Evolutionary conservation across 805 yeast genomes (phyloP).

Genomic region (Candida tallmaniae): DNA sequence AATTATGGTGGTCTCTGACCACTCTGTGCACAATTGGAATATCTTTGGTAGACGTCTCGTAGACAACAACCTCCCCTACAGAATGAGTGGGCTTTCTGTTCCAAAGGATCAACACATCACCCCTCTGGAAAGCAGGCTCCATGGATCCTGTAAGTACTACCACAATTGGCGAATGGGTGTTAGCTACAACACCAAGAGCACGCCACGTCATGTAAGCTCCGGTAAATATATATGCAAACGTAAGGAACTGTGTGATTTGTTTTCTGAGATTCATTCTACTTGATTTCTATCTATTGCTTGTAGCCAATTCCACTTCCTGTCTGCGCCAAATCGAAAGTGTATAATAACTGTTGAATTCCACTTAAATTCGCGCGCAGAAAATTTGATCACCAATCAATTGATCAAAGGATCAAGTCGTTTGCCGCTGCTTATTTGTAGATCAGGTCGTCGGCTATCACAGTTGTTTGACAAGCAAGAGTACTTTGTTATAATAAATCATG

Average conservation of each 20-base stretch:
- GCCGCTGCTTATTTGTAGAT: too few species aligned
- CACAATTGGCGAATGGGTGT: constrained; percentile 89
- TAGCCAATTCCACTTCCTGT: too few species aligned
- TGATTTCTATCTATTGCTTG: too few species aligned
- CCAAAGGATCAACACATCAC: constrained; percentile 90
- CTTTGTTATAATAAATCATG: too few species aligned
- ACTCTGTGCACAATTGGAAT: constrained; percentile 98
- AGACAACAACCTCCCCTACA: constrained; percentile 94
- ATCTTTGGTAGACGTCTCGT: constrained; percentile 69
- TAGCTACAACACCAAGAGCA: constrained; percentile 65
- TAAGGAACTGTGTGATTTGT: constrained; percentile 61
- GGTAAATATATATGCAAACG: constrained; percentile 73
- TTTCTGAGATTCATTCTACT: constrained; percentile 55
- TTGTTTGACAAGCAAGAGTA: too few species aligned
- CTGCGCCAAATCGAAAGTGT: too few species aligned
- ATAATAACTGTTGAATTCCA: too few species aligned
- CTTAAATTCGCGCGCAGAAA: too few species aligned
- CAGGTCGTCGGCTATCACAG: too few species aligned
- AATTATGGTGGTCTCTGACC: constrained; percentile 69
- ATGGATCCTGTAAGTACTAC: constrained; percentile 97
- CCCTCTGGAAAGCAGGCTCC: constrained; percentile 99
- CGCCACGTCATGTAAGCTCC: constrained; percentile 94
- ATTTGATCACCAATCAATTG: too few species aligned
- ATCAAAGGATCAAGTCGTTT: too few species aligned
- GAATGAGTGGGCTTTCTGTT: constrained; percentile 63